These are phyloP conservation scores for Plasmodium berghei DNA, from an alignment of 169 alveolate genomes.

Conservation along the genomic window DNA sequence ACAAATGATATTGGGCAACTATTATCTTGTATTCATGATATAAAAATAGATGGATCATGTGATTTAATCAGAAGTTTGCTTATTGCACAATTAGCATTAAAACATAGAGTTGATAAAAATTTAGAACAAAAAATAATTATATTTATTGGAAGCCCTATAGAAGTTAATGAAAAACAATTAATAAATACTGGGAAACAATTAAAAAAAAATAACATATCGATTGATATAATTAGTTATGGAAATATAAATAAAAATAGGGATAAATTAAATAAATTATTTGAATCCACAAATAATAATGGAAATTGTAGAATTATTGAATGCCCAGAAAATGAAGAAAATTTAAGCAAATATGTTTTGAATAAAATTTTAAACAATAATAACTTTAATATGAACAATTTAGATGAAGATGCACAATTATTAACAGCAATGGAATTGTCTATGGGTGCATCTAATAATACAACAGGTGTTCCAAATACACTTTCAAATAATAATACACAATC, in stretches of 20 bases:
- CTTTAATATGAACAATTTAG: conserved; percentile 25
- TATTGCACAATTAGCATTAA: conserved; percentile 96
- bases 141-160: conserved; percentile 96
- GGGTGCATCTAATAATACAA: neutral
- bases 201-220: conserved; percentile 94
- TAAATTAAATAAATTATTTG: conserved; percentile 86
- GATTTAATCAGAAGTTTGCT: conserved; percentile 93
- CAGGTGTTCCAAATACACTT: too few relatives aligned
- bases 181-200: conserved; percentile 91
- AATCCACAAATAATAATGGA: conserved; percentile 87
- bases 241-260: conserved; percentile 88
- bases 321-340: conserved; percentile 81
- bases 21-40: conserved; percentile 87
- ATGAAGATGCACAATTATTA: conserved; percentile 45
- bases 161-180: conserved; percentile 59
- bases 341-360: conserved; percentile 48
- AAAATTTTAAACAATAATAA: conserved; percentile 22
- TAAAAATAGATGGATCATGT: conserved; percentile 90
- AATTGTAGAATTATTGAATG: conserved; percentile 90
- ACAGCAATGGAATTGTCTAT: conserved; percentile 56
- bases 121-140: conserved; percentile 95
- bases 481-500: too few relatives aligned
- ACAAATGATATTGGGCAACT: conserved; percentile 94
- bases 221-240: conserved; percentile 93
- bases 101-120: conserved; percentile 96